These are phyloP conservation scores for Termitomyces sp. DNA, from an alignment of 768 basidiomycete species.

Conservation along the genomic window DNA sequence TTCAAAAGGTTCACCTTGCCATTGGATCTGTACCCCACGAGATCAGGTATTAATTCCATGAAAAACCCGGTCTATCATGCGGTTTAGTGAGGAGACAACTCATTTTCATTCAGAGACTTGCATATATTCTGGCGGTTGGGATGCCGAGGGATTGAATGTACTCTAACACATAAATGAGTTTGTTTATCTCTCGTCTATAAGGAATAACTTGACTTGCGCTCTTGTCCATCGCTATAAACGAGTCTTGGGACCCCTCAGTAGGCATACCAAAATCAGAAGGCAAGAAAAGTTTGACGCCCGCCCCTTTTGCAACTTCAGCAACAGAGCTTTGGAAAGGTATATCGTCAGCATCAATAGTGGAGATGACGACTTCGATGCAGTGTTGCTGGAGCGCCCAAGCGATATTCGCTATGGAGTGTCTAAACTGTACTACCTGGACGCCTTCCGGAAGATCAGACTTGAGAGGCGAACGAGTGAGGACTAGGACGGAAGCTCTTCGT, in stretches of 20 bases:
- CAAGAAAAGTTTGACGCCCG: slow-evolving; percentile 11
- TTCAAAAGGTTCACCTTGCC: slow-evolving; percentile 6
- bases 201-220: slow-evolving; percentile 4
- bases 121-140: slow-evolving; percentile 7
- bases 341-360: slow-evolving; percentile 1
- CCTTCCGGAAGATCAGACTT: slow-evolving; percentile 4
- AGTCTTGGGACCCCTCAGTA: not conserved
- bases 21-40: slow-evolving; percentile 3
- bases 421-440: not conserved
- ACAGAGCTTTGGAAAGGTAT: slow-evolving; percentile 3
- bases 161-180: slow-evolving; percentile 2
- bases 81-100: not conserved
- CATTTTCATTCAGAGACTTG: not conserved
- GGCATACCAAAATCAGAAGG: slow-evolving; percentile 10
- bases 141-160: slow-evolving; percentile 11
- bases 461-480: slow-evolving; percentile 3
- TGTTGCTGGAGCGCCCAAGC: slow-evolving; percentile 3
- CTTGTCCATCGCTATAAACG: slow-evolving; percentile 4
- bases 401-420: slow-evolving; percentile 5
- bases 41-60: slow-evolving; percentile 7
- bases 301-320: slow-evolving; percentile 10
- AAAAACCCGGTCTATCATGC: not conserved
- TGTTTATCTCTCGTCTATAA: not conserved
- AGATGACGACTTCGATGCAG: slow-evolving; percentile 6
- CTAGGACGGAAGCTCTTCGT: slow-evolving; percentile 1